Evolutionary conservation across 306 rosid species (phyloP).

Genomic region (Ormosia emarginata): DNA sequence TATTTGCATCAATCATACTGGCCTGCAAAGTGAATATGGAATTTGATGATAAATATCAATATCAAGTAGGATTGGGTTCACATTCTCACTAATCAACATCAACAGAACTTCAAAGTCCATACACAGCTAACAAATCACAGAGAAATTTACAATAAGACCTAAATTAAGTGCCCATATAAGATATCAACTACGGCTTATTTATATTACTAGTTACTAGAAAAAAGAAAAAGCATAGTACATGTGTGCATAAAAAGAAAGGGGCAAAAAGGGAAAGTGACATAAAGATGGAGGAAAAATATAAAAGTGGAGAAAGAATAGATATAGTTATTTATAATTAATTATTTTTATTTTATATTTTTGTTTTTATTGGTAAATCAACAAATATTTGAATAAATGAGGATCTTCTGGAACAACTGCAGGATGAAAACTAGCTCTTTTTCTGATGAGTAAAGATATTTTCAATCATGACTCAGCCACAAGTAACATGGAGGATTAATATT

Average conservation of each 20-base stretch:
- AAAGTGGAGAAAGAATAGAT: too few species aligned
- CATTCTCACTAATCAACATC: neutral
- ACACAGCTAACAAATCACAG: constrained; percentile 14
- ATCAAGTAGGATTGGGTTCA: neutral
- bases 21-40: constrained; percentile 47
- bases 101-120: neutral
- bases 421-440: too few species aligned
- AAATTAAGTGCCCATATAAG: neutral
- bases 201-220: too few species aligned
- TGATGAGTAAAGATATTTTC: too few species aligned
- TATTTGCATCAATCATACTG: constrained; percentile 60
- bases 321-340: too few species aligned
- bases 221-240: neutral
- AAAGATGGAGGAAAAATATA: too few species aligned
- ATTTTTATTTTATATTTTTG: neutral
- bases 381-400: too few species aligned
- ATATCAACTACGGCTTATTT: neutral
- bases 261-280: neutral
- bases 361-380: too few species aligned
- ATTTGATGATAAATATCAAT: neutral
- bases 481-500: too few species aligned
- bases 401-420: too few species aligned
- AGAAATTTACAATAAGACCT: neutral
- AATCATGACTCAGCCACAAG: too few species aligned
- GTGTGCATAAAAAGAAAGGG: too few species aligned